These are phyloP conservation scores for Dendrobium chrysotoxum DNA, from an alignment of 106 monocot species.

Conservation along the genomic window DNA sequence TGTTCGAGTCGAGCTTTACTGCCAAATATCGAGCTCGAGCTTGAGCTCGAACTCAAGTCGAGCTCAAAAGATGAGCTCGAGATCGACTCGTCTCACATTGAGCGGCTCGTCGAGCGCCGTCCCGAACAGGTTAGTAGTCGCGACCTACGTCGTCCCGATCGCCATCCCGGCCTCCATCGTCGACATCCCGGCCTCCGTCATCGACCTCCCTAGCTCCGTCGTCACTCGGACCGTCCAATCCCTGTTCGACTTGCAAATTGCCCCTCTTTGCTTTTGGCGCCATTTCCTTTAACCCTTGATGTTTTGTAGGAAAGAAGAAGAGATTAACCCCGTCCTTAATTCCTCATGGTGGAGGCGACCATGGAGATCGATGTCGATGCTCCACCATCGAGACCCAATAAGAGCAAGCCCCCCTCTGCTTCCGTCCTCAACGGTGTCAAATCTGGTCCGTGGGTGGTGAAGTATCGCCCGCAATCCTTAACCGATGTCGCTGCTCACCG, in stretches of 20 bases:
- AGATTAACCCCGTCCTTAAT: not conserved
- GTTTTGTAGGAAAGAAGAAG: not conserved
- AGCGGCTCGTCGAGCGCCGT: too few relatives aligned
- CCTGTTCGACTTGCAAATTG: not conserved
- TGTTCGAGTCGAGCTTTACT: too few relatives aligned
- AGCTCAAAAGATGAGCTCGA: too few relatives aligned
- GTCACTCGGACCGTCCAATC: too few relatives aligned
- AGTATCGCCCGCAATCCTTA: slow-evolving; percentile 93
- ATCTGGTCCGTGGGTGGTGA: slow-evolving; percentile 98
- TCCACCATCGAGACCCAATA: slow-evolving; percentile 20
- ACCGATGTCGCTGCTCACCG: slow-evolving; percentile 98
- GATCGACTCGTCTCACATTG: too few relatives aligned
- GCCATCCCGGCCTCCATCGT: too few relatives aligned
- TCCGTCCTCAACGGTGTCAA: slow-evolving; percentile 7
- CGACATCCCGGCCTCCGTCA: too few relatives aligned
- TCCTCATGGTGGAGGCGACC: slow-evolving; percentile 34
- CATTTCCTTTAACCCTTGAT: not conserved
- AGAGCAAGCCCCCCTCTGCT: slow-evolving; percentile 38
- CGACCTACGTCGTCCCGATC: too few relatives aligned
- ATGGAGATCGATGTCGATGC: slow-evolving; percentile 78
- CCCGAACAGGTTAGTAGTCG: too few relatives aligned
- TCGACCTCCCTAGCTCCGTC: too few relatives aligned
- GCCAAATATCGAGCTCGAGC: too few relatives aligned
- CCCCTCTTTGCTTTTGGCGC: not conserved
- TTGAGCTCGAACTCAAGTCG: too few relatives aligned